Evolutionary conservation across 2,329 filamentous ascomycete species (phyloP).

Genomic region (Sporothrix phasma): DNA sequence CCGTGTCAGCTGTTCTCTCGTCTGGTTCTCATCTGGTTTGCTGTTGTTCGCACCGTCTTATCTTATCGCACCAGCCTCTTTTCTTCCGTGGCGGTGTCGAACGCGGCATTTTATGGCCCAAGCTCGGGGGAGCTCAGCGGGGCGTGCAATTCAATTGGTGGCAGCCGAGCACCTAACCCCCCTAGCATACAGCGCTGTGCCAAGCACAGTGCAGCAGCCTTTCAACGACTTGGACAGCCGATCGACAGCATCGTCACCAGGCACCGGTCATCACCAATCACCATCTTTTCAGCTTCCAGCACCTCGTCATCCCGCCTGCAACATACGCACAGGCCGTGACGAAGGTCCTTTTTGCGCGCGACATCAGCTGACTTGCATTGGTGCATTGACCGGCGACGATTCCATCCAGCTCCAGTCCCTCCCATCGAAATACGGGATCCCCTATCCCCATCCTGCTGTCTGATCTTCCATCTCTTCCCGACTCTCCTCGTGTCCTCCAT

Average conservation of each 20-base stretch:
- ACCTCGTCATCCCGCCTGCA: background rate
- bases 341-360: background rate
- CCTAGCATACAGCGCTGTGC: conserved; percentile 8
- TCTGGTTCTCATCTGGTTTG: background rate
- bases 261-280: background rate
- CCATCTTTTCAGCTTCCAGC: background rate
- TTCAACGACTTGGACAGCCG: background rate
- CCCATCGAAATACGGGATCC: background rate
- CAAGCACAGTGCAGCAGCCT: conserved; percentile 2
- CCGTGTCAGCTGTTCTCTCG: background rate
- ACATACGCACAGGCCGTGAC: background rate
- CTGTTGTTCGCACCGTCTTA: background rate
- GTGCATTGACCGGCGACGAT: background rate
- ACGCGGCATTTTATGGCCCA: conserved; percentile 21
- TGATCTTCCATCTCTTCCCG: background rate
- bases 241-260: conserved; percentile 6
- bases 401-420: background rate
- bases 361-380: background rate
- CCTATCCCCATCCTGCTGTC: background rate
- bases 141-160: conserved; percentile 13
- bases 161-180: background rate
- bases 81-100: conserved; percentile 10
- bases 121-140: conserved; percentile 17
- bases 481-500: background rate
- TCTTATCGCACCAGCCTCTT: conserved; percentile 15